Conservation (phyloP, 768 basidiomycete genomes). For the Macrocybe gigantea region DNA sequence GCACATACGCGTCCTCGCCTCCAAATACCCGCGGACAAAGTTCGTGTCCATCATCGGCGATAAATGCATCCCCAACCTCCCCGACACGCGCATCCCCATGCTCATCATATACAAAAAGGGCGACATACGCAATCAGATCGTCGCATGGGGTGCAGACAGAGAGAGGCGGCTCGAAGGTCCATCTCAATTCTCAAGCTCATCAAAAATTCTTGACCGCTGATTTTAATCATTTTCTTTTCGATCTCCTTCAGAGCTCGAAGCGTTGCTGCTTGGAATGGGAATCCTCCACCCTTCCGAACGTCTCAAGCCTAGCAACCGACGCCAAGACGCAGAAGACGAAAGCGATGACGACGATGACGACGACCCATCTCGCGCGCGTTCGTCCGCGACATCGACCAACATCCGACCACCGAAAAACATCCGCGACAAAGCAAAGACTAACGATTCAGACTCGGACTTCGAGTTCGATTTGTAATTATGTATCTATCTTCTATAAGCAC, state of each 20-base stretch:
- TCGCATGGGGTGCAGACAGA: constrained; percentile 77
- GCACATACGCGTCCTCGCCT: constrained; percentile 68
- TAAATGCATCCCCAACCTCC: constrained; percentile 95
- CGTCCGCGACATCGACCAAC: constrained; percentile 54
- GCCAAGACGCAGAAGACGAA: constrained; percentile 33
- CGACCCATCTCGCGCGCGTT: constrained; percentile 49
- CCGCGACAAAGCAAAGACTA: constrained; percentile 31
- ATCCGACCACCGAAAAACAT: constrained; percentile 48
- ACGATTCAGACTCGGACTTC: constrained; percentile 73
- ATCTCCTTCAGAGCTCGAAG: constrained; percentile 56
- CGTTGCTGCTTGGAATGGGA: constrained; percentile 56
- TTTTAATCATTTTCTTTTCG: constrained; percentile 5
- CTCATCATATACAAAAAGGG: constrained; percentile 89
- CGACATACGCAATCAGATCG: constrained; percentile 81
- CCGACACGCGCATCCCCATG: constrained; percentile 87
- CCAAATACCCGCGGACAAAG: constrained; percentile 86
- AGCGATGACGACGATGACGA: constrained; percentile 44
- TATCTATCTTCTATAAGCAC: not conserved
- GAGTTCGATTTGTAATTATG: constrained; percentile 58
- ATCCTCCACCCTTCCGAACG: constrained; percentile 57
- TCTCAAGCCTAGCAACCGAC: constrained; percentile 21
- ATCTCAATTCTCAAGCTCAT: not conserved
- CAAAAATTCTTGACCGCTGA: constrained; percentile 2
- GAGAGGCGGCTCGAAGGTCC: constrained; percentile 76
- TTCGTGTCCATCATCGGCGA: constrained; percentile 94